Percentiles rank a stretch among this genome's conserved stretches.
Evolutionary conservation across 2,329 filamentous ascomycete genomes (phyloP).

Genomic region (Dactylellina haptotyla): DNA sequence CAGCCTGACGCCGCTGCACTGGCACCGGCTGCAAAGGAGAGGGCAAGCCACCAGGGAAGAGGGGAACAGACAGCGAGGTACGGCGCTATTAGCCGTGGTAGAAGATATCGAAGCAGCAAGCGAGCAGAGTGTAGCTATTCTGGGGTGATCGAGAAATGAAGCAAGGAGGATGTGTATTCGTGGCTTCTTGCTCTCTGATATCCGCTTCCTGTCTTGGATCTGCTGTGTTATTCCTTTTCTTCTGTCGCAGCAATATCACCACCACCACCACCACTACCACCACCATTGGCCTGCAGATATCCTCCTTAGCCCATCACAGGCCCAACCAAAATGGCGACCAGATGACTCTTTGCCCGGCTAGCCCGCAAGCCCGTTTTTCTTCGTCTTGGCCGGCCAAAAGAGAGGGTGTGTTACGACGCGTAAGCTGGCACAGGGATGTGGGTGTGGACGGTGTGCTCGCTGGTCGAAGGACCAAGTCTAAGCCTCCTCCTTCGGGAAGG

Average conservation of each 20-base stretch:
- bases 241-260: no score
- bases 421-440: slow-evolving; percentile 49
- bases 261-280: no score
- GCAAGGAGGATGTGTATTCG: slow-evolving; percentile 31
- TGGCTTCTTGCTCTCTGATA: slow-evolving; percentile 50
- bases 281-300: no score
- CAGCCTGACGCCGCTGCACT: slow-evolving; percentile 7
- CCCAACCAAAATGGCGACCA: slow-evolving; percentile 16
- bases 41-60: slow-evolving; percentile 40
- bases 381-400: slow-evolving; percentile 42
- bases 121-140: no score
- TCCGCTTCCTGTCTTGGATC: slow-evolving; percentile 22
- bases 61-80: not conserved
- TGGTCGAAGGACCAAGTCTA: slow-evolving; percentile 24
- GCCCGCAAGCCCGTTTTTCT: not conserved
- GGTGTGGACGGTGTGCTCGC: no score
- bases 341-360: slow-evolving; percentile 40
- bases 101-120: slow-evolving; percentile 1
- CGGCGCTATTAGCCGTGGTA: not conserved
- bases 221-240: no score
- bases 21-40: no score
- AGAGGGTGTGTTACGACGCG: slow-evolving; percentile 53
- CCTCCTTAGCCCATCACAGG: no score
- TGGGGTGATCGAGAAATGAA: slow-evolving; percentile 19
- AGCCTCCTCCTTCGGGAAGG: slow-evolving; percentile 53